Base-by-base conservation (phyloP, 2,329 filamentous ascomycete genomes). In the Sporothrix inflata region DNA sequence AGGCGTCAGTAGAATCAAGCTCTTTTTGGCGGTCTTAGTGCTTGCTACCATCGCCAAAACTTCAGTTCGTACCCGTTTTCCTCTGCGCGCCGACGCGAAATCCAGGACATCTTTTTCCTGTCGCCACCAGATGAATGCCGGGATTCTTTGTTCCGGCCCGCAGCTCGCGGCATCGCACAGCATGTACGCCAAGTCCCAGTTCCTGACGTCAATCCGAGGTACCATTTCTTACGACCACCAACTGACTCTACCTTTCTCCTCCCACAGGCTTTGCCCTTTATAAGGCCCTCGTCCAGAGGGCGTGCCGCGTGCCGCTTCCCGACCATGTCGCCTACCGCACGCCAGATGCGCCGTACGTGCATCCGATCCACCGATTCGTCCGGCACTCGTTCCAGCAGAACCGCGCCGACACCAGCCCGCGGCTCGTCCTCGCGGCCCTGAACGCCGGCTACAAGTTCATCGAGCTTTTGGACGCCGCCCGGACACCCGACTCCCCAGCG, bases 241-340 rank as follows among this genome's bases (percentile, higher is more conserved):
- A 53, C 45, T 68, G 45, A 30, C 42, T n/a, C 19, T 7, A 19
- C 19, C 53, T 8, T 8, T n/a, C 27, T 7, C 34, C 30, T 34
- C 27, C 24, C 75, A 91, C 75, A 91, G 90, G 88, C 78, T 85
- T 92, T 74, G 90, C 92, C 68, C 88, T 95, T 66, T 94, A 91
- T 82, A 87, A 90, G 74, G 89, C 91, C 47, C 87, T 95, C 71
- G 82, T 94, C 69, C 85, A 85, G 74, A 86, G 88, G 80, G 88
- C 85, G 73, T 79, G 82, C 40, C 82, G 80, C 53, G 81, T 91
- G 45, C 81, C 85, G 1, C 81, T 92, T 1, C 85, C 87, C 1
- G 76, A 83, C 77, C 82, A 87, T 63, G 77, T 86, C 24, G 76
- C 79, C 7, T 74, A 77, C 1, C 78, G 75, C 69, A 79, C 78